Evolutionary conservation across 2,329 filamentous ascomycete genomes (phyloP).

Genomic region (Venturia asperata): DNA sequence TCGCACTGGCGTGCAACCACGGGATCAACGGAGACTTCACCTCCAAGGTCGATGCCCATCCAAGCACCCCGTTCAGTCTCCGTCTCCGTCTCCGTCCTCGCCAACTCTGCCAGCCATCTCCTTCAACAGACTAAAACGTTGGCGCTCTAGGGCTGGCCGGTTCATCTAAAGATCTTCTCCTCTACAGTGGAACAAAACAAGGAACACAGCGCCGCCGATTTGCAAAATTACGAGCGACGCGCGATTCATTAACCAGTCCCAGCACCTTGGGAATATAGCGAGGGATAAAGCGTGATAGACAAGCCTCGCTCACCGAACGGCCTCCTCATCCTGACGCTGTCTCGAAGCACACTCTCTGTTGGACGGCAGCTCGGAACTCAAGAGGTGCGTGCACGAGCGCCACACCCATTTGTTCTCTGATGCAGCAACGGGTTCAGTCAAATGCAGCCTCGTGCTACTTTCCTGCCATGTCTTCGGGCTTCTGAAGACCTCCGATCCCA

Average conservation of each 20-base stretch:
- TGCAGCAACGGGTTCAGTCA: neutral
- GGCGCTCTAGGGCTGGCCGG: neutral
- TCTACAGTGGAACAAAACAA: neutral
- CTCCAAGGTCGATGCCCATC: neutral
- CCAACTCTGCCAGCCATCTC: neutral
- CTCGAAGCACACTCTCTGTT: neutral
- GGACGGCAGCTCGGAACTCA: neutral
- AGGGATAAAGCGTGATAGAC: slow-evolving; percentile 6
- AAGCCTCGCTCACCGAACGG: neutral
- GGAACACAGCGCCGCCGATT: slow-evolving; percentile 9
- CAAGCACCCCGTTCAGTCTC: neutral
- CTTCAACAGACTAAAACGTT: neutral
- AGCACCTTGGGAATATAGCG: slow-evolving; percentile 1
- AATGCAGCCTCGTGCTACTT: neutral
- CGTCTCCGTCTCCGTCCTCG: neutral
- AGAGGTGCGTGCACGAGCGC: slow-evolving; percentile 3
- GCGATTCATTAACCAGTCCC: neutral
- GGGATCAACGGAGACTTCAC: neutral
- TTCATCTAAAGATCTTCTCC: neutral
- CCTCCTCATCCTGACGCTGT: neutral
- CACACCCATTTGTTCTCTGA: neutral
- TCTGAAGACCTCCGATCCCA: slow-evolving; percentile 5
- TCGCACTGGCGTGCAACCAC: neutral
- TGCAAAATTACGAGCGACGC: neutral
- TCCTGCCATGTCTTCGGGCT: neutral